Conservation (phyloP, 148 eudicot species). For the Vaccinium myrtillus region DNA sequence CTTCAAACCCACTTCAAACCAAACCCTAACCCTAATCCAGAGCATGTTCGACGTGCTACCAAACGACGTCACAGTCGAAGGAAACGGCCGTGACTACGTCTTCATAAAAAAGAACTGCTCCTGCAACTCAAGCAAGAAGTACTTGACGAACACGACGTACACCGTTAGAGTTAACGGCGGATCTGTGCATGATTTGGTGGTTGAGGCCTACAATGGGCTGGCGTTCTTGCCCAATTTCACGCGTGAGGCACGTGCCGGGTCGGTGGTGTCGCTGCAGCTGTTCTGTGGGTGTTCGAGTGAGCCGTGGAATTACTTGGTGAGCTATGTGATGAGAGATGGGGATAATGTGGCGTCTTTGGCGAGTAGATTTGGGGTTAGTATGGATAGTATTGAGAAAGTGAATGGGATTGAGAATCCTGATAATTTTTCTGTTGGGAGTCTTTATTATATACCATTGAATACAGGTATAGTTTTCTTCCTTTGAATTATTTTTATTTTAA, state of each 20-base stretch:
- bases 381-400: slow-evolving; percentile 82
- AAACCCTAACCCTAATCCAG: slow-evolving; percentile 50
- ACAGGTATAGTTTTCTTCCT: slow-evolving; percentile 47
- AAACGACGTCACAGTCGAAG: slow-evolving; percentile 64
- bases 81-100: slow-evolving; percentile 45
- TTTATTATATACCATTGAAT: slow-evolving; percentile 79
- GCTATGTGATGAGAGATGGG: slow-evolving; percentile 84
- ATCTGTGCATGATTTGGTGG: slow-evolving; percentile 62
- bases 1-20: slow-evolving; percentile 50
- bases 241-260: slow-evolving; percentile 43
- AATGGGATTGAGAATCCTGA: slow-evolving; percentile 77
- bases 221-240: slow-evolving; percentile 51
- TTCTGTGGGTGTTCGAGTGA: slow-evolving; percentile 96
- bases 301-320: slow-evolving; percentile 93
- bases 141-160: slow-evolving; percentile 66
- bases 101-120: slow-evolving; percentile 86
- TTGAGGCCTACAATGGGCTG: slow-evolving; percentile 63
- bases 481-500: not conserved
- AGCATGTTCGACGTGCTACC: slow-evolving; percentile 88
- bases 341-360: slow-evolving; percentile 77
- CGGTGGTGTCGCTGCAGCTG: slow-evolving; percentile 62
- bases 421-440: slow-evolving; percentile 70
- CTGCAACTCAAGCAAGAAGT: slow-evolving; percentile 40
- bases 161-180: slow-evolving; percentile 63
- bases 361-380: slow-evolving; percentile 95